Evolutionary conservation across 139 green algal species (phyloP).

Genomic region (Diplosphaera chodatii): DNA sequence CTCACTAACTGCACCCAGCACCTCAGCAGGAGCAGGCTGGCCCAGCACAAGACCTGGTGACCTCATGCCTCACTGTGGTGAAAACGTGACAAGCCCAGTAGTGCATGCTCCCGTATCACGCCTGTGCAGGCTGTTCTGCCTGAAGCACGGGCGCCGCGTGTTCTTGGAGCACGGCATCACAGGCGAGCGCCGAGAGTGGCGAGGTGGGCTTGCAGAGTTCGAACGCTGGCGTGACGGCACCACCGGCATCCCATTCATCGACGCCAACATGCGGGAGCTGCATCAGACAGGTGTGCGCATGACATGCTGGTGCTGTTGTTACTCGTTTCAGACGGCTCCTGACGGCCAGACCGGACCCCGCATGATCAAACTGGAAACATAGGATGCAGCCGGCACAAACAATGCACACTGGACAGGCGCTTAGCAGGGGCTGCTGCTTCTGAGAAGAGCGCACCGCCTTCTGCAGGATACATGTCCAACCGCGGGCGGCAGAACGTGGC

Average conservation of each 20-base stretch:
- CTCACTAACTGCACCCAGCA: not conserved
- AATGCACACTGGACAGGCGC: too few species aligned
- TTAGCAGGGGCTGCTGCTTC: too few species aligned
- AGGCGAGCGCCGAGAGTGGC: slow-evolving; percentile 15
- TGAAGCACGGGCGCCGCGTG: slow-evolving; percentile 46
- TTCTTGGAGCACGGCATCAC: not conserved
- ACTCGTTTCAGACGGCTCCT: too few species aligned
- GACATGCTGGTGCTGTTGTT: too few species aligned
- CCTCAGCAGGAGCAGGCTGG: not conserved
- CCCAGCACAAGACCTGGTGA: too few species aligned
- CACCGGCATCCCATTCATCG: slow-evolving; percentile 77
- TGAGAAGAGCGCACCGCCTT: too few species aligned
- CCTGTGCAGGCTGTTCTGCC: slow-evolving; percentile 53
- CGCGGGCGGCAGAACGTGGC: slow-evolving; percentile 62
- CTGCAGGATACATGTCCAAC: slow-evolving; percentile 69
- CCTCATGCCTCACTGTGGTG: too few species aligned
- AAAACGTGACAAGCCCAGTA: too few species aligned
- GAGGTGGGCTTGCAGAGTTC: slow-evolving; percentile 10
- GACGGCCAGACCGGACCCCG: too few species aligned
- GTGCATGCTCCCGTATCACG: slow-evolving; percentile 4
- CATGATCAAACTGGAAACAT: too few species aligned
- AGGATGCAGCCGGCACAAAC: too few species aligned
- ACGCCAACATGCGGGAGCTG: slow-evolving; percentile 86
- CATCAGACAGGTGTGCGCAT: slow-evolving; percentile 36
- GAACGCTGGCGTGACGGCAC: slow-evolving; percentile 43